Evolutionary conservation across 2,329 filamentous ascomycete genomes (phyloP).

Genomic region (Graphium sp.): DNA sequence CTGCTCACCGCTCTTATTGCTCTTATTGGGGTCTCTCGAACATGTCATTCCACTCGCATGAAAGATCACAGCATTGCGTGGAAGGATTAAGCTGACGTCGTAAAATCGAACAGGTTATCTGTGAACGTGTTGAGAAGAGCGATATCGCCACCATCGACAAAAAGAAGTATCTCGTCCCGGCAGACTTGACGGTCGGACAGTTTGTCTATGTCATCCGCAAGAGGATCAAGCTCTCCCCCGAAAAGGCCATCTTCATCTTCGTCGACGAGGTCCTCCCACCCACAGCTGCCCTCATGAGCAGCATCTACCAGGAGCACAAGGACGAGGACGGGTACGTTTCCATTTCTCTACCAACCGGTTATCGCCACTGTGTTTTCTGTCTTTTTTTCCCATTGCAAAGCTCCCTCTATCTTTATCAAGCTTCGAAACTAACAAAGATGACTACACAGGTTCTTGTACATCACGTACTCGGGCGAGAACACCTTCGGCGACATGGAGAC

Average conservation of each 20-base stretch:
- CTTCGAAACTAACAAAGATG: constrained; percentile 7
- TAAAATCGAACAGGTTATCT: constrained; percentile 75
- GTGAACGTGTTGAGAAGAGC: constrained; percentile 98
- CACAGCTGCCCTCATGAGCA: constrained; percentile 95
- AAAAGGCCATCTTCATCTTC: constrained; percentile 99
- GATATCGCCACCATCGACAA: constrained; percentile 99
- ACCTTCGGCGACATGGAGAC: constrained; percentile 57
- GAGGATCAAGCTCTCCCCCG: constrained; percentile 97
- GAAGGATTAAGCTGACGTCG: too few relatives aligned
- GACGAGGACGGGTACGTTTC: constrained; percentile 48
- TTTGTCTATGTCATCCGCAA: constrained; percentile 99
- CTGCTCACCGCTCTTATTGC: constrained; percentile 1
- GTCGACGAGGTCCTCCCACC: constrained; percentile 95
- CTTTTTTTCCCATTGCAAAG: background rate
- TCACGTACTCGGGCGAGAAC: constrained; percentile 99
- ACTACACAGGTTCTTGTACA: constrained; percentile 70
- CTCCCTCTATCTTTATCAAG: constrained; percentile 2
- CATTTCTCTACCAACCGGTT: background rate
- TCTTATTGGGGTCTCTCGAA: too few relatives aligned
- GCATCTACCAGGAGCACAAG: constrained; percentile 99
- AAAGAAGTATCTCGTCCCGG: constrained; percentile 98
- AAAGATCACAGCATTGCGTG: too few relatives aligned
- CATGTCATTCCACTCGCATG: too few relatives aligned
- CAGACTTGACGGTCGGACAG: constrained; percentile 95
- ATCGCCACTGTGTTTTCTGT: background rate